Evolutionary conservation across 2,329 filamentous ascomycete genomes (phyloP).

Genomic region (Xylariaceae sp.): DNA sequence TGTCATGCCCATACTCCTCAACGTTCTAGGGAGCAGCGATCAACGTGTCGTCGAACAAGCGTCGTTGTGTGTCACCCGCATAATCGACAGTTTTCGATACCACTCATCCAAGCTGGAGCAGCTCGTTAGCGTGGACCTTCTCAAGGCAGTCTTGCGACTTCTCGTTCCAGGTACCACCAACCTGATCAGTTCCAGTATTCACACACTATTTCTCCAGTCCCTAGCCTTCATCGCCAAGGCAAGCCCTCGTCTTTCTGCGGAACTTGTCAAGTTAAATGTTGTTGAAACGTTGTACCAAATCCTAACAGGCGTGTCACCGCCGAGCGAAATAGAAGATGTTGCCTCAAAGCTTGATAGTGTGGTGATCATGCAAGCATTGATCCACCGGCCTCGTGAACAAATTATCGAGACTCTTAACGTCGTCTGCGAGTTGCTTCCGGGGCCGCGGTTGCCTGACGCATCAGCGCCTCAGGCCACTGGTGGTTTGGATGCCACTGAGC

Average conservation of each 20-base stretch:
- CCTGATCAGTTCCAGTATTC: constrained; percentile 86
- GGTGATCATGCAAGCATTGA: constrained; percentile 96
- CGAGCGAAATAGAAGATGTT: constrained; percentile 68
- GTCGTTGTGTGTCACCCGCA: constrained; percentile 88
- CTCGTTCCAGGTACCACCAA: constrained; percentile 93
- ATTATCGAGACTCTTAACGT: constrained; percentile 97
- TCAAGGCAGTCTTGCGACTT: constrained; percentile 78
- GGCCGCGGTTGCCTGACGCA: constrained; percentile 54
- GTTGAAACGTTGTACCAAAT: constrained; percentile 98
- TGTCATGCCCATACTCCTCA: constrained; percentile 92
- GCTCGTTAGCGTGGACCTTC: constrained; percentile 79
- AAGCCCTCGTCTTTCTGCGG: constrained; percentile 79
- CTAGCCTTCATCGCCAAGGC: constrained; percentile 85
- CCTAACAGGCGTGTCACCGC: constrained; percentile 88
- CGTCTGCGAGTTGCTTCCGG: constrained; percentile 87
- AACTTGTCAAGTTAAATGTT: constrained; percentile 92
- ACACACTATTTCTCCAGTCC: constrained; percentile 92
- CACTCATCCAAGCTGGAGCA: constrained; percentile 85
- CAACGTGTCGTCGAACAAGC: constrained; percentile 96
- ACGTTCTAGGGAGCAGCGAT: constrained; percentile 85
- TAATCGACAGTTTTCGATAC: constrained; percentile 95
- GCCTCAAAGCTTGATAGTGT: constrained; percentile 90
- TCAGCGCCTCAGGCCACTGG: constrained; percentile 31
- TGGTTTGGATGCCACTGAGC: constrained; percentile 36
- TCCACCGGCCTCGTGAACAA: constrained; percentile 91